Evolutionary conservation across 345 rosid species (phyloP).

Genomic region (Citrus reticulata): DNA sequence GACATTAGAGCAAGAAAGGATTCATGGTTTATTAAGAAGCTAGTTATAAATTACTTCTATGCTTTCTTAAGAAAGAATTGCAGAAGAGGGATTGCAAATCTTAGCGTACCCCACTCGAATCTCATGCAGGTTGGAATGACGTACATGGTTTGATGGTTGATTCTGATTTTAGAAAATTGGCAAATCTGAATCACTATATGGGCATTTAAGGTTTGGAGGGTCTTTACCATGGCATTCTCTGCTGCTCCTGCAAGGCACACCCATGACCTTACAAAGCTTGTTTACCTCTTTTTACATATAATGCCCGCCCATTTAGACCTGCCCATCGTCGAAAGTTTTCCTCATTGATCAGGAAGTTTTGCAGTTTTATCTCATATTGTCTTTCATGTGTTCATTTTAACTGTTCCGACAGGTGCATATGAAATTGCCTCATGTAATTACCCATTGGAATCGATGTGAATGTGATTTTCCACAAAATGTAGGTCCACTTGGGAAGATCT

Average conservation of each 20-base stretch:
- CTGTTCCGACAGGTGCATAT: conserved; percentile 2
- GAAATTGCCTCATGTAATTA: conserved; percentile 13
- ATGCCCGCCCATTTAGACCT: not conserved
- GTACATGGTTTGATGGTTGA: conserved; percentile 77
- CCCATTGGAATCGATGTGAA: not conserved
- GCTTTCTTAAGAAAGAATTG: conserved; percentile 94
- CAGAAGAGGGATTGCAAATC: conserved; percentile 87
- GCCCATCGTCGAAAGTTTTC: not conserved
- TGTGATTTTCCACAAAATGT: not conserved
- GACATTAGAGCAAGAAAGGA: conserved; percentile 96
- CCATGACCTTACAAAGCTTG: not conserved
- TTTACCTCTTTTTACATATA: not conserved
- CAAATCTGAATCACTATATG: not conserved
- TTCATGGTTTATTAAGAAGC: conserved; percentile 96
- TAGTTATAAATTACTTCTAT: conserved; percentile 87
- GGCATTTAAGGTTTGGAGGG: not conserved
- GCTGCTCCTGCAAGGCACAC: conserved; percentile 3
- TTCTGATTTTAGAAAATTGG: conserved; percentile 6
- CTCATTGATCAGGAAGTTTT: conserved; percentile 23
- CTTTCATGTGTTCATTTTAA: conserved; percentile 7
- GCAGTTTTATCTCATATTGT: conserved; percentile 15
- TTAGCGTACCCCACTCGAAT: conserved; percentile 91
- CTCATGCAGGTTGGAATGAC: conserved; percentile 99
- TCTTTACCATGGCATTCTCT: not conserved
- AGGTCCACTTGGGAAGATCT: not conserved